These are phyloP conservation scores for Scheffersomyces spartinae DNA, from an alignment of 805 yeast species.

Conservation along the genomic window DNA sequence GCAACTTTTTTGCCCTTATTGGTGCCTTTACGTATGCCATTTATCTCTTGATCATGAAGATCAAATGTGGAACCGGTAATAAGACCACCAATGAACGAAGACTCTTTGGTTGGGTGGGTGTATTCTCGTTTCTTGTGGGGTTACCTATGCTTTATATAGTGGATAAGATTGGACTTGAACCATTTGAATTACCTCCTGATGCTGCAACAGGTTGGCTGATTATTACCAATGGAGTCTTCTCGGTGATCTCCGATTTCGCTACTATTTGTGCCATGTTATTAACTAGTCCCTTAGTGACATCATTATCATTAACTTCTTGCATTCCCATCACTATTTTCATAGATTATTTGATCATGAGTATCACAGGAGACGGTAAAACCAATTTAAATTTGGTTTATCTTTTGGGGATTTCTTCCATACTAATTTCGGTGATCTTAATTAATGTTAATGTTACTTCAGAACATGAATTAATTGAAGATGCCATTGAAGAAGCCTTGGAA, in stretches of 20 bases:
- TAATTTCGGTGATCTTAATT: slow-evolving; percentile 35
- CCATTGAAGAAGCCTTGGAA: slow-evolving; percentile 36
- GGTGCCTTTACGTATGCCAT: slow-evolving; percentile 38
- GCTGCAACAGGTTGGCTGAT: slow-evolving; percentile 19
- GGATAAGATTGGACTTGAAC: slow-evolving; percentile 27
- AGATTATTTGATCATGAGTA: slow-evolving; percentile 27
- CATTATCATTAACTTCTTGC: slow-evolving; percentile 39
- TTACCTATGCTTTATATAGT: slow-evolving; percentile 27
- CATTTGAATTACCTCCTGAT: slow-evolving; percentile 31
- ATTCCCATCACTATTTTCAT: slow-evolving; percentile 41
- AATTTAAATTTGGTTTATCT: slow-evolving; percentile 23
- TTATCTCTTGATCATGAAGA: slow-evolving; percentile 31
- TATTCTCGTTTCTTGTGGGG: slow-evolving; percentile 26
- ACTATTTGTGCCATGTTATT: slow-evolving; percentile 40
- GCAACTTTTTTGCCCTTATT: slow-evolving; percentile 31
- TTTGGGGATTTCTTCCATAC: slow-evolving; percentile 36
- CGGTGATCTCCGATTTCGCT: slow-evolving; percentile 37
- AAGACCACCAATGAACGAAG: slow-evolving; percentile 33
- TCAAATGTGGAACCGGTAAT: slow-evolving; percentile 32
- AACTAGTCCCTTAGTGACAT: slow-evolving; percentile 42
- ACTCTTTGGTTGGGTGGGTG: slow-evolving; percentile 37
- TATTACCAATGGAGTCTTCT: slow-evolving; percentile 30
- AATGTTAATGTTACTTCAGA: slow-evolving; percentile 32
- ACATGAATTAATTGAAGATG: slow-evolving; percentile 32
- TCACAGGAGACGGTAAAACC: slow-evolving; percentile 9